Conservation (phyloP, 2,329 filamentous ascomycete genomes). For the Talaromyces funiculosus region DNA sequence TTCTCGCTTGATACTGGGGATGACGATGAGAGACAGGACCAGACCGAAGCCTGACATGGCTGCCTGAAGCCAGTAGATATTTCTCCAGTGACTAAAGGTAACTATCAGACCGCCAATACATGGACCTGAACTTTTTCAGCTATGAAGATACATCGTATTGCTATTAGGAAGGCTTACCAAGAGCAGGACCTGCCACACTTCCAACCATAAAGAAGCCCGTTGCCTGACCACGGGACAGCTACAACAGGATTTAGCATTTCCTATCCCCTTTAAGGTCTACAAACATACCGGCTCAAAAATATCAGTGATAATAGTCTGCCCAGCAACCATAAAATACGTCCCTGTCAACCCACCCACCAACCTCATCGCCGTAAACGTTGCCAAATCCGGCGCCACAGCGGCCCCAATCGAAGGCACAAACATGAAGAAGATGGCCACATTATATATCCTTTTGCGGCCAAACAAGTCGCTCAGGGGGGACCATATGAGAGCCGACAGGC, state of each 20-base stretch:
- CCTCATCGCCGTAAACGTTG: conserved; percentile 33
- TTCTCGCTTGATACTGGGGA: conserved; percentile 54
- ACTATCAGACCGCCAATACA: conserved; percentile 74
- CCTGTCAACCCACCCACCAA: conserved; percentile 33
- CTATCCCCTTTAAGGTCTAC: background rate
- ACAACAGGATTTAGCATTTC: background rate
- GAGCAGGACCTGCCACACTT: conserved; percentile 38
- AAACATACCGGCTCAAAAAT: conserved; percentile 32
- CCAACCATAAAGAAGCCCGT: conserved; percentile 42
- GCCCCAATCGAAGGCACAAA: conserved; percentile 29
- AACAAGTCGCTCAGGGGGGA: conserved; percentile 24
- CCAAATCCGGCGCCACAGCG: conserved; percentile 27
- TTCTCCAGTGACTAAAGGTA: conserved; percentile 66
- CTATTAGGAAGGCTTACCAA: conserved; percentile 27
- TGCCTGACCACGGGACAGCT: conserved; percentile 40
- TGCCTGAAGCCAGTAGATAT: conserved; percentile 73
- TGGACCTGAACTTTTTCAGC: conserved; percentile 14
- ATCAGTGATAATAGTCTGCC: conserved; percentile 36
- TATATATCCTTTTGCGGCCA: conserved; percentile 29
- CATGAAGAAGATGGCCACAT: conserved; percentile 28
- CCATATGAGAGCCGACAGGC: conserved; percentile 34
- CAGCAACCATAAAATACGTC: conserved; percentile 36
- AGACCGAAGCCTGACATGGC: conserved; percentile 58
- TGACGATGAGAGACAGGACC: conserved; percentile 57
- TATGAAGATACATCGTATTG: background rate